Base-by-base conservation (phyloP, 306 rosid genomes). In the Cucurbita moschata region DNA sequence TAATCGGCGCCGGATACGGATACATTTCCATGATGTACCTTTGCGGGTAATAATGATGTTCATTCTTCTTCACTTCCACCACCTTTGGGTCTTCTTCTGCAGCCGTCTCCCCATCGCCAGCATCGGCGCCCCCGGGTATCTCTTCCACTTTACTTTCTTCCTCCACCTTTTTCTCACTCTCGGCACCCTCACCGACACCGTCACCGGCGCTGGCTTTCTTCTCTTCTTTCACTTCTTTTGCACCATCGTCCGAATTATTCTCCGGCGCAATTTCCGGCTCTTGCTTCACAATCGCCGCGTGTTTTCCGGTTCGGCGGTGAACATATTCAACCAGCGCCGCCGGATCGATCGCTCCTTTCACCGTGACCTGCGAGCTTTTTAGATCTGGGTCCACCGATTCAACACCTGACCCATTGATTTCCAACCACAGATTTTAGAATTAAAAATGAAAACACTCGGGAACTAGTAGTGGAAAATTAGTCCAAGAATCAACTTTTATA, bases 381-480 rank as follows among this genome's bases (percentile, higher is more conserved):
- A 90, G 92, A 89, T 93, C 98, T 10, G 98, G 82, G 38, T 82
- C 94, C 1, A 88, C 97, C 18, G 86, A 82, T 72, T 93, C 94
- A 77, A 93, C 98, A 26, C 96, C 98, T 93, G 62, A 19, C 49
- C 23, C 42, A 19, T 55, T 21, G 8, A 15, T 59, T 21, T 26
- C 16, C 71, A 65, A 65, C 38, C 35, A 18, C 4, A 56, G 3
- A 65, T 2, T 3, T 4, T 1, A 26, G 35, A 30, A 30, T 30
- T 30, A 30, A 30, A 30, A 30, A 30, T 30, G 35, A 30, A 30
- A 30, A 30, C 35, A 30, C 35, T 30, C 35, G 35, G 35, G 35
- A 3, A 30, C 35, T 30, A 30, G 0, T 30, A 30, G 35, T 18
- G 30, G 40, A 18, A 40, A 5, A 66, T 66, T 66, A 47, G 54